Evolutionary conservation across 441 rosid species (phyloP), one percentile per base, ranked within the genome.

Genomic region (Gossypium laxum): DNA sequence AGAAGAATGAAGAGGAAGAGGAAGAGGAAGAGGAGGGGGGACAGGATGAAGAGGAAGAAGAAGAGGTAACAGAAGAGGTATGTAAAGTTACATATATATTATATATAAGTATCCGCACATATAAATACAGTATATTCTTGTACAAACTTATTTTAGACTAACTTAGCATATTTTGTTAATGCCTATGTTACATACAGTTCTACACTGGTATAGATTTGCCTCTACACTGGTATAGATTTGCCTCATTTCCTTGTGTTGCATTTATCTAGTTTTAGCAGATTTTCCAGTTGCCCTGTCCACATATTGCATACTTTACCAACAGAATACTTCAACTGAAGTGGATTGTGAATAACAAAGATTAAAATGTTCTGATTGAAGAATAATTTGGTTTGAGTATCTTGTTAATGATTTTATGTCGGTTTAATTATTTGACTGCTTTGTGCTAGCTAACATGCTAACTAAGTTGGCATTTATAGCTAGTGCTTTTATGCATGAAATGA

Each of bases 51-150:
- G 91, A 88, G 69, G 92, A 87, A 74, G 96, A 88, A 74, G 92
- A 89, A 75, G 86, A 69, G 69, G 88, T 93, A 67, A 85, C 92
- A 0, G 93, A 89, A 82, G 92, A 87, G 93, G 97, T 89, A 77
- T 45, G 74, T 63, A 15, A 18, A 21, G 22, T 21, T 15, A 21
- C 54, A n/a, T 18, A 7, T 28, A 8, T 28, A 45, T 30, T 4
- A 50, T 54, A 34, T 62, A 50, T 18, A 63, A 38, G 28, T 38
- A 10, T 10, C 51, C 1, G 10, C 12, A 30, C 56, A 26, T 14
- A 0, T 12, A 15, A 12, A 67, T 48, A 1, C 1, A 3, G 58
- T 14, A 67, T 62, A 62, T 28, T 48, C 7, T 8, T 26, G 7
- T 48, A 26, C 43, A 26, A 47, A 66, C 43, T 47, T 24, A n/a